Conservation (phyloP, 106 monocot species). For the Acorus gramineus region DNA sequence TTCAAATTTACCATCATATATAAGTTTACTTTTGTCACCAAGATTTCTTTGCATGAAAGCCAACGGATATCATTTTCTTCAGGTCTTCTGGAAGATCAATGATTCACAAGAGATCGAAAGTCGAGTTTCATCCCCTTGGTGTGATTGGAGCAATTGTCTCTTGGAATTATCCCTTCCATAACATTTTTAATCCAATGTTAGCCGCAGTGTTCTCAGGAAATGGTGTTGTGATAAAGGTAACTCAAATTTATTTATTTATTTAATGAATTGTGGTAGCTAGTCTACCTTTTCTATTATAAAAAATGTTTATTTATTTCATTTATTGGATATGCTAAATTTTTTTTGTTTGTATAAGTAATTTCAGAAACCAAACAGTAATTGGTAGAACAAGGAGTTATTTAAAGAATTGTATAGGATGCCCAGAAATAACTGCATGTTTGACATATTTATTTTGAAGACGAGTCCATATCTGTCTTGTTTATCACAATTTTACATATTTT, state of each 20-base stretch:
- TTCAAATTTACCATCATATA: neutral
- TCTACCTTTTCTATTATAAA: too few species aligned
- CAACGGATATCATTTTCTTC: slow-evolving; percentile 5
- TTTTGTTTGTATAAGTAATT: too few species aligned
- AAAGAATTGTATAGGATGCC: too few species aligned
- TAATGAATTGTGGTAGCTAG: too few species aligned
- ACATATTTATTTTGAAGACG: too few species aligned
- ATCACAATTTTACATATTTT: too few species aligned
- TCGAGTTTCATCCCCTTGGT: slow-evolving; percentile 93
- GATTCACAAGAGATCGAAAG: slow-evolving; percentile 92
- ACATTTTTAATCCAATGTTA: slow-evolving; percentile 93
- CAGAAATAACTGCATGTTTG: too few species aligned
- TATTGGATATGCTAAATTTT: too few species aligned
- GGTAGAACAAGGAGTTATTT: too few species aligned
- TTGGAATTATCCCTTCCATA: slow-evolving; percentile 99
- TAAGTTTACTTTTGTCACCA: neutral
- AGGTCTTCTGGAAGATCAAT: slow-evolving; percentile 88
- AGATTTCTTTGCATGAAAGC: neutral
- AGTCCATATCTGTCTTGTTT: too few species aligned
- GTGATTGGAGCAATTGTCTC: slow-evolving; percentile 98
- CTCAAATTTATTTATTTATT: neutral
- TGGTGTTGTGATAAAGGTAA: slow-evolving; percentile 91
- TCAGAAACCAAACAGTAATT: too few species aligned
- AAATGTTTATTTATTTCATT: too few species aligned
- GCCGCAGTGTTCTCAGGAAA: slow-evolving; percentile 98